Evolutionary conservation across 1,284 basidiomycete genomes (phyloP).

Genomic region (Leucoagaricus sp.): DNA sequence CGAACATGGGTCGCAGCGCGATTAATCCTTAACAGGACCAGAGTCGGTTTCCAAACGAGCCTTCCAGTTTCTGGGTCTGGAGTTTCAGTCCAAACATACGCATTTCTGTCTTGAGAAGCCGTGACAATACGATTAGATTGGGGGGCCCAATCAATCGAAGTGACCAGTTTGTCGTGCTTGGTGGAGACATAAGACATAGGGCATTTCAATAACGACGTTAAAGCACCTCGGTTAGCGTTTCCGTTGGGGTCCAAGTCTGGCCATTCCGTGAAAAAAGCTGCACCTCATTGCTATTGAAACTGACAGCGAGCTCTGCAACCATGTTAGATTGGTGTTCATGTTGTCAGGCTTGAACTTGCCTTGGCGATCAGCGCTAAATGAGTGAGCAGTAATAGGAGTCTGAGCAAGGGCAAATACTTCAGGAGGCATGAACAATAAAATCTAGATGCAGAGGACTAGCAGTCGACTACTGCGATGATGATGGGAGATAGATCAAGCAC

Average conservation of each 20-base stretch:
- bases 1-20: conserved; percentile 93
- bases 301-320: conserved; percentile 82
- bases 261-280: conserved; percentile 78
- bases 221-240: conserved; percentile 85
- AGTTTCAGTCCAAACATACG: conserved; percentile 95
- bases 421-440: conserved; percentile 61
- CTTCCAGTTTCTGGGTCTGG: conserved; percentile 71
- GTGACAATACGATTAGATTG: conserved; percentile 97
- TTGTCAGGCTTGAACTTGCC: conserved; percentile 46
- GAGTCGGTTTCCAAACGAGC: conserved; percentile 90
- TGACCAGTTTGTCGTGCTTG: conserved; percentile 98
- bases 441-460: conserved; percentile 67
- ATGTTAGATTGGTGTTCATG: conserved; percentile 6
- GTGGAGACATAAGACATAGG: not conserved
- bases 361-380: conserved; percentile 89
- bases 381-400: conserved; percentile 86
- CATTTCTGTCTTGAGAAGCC: conserved; percentile 97
- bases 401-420: conserved; percentile 82
- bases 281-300: conserved; percentile 88
- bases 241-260: conserved; percentile 74
- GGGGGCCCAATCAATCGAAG: conserved; percentile 98
- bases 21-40: conserved; percentile 96
- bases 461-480: conserved; percentile 68
- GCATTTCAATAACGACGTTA: not conserved
- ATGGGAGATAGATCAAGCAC: conserved; percentile 16